Evolutionary conservation across 169 alveolate genomes (phyloP).

Genomic region (Cryptosporidium tyzzeri): DNA sequence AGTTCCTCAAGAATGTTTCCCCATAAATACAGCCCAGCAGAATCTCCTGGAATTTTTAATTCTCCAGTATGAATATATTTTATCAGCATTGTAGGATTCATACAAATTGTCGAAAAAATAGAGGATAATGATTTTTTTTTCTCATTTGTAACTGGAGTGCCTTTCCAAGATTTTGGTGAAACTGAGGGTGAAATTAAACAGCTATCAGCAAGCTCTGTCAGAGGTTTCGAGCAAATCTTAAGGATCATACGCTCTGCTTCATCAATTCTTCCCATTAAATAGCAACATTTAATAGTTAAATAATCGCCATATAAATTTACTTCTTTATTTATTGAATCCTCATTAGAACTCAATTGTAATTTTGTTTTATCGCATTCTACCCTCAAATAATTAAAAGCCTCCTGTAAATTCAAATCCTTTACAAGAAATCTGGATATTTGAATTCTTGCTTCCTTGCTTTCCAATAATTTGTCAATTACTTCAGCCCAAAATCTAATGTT

Average conservation of each 20-base stretch:
- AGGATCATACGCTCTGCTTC: constrained; percentile 54
- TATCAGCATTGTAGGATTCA: constrained; percentile 57
- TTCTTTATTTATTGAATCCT: background rate
- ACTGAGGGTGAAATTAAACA: constrained; percentile 56
- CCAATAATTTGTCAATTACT: constrained; percentile 16
- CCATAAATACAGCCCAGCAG: constrained; percentile 69
- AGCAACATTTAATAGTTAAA: constrained; percentile 32
- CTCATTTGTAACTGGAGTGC: constrained; percentile 56
- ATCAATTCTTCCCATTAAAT: constrained; percentile 42
- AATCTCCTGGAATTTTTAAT: constrained; percentile 48
- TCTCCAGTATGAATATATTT: constrained; percentile 66
- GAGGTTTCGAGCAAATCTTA: constrained; percentile 21
- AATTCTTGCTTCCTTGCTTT: constrained; percentile 50
- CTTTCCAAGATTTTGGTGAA: constrained; percentile 75
- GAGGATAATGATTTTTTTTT: constrained; percentile 59
- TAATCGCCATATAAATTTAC: constrained; percentile 44
- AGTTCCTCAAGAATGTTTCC: constrained; percentile 61
- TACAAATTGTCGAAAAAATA: constrained; percentile 46
- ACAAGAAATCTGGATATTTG: constrained; percentile 25
- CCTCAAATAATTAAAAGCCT: constrained; percentile 52
- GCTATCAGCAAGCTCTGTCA: constrained; percentile 33
- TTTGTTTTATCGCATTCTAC: constrained; percentile 19
- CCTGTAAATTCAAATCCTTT: constrained; percentile 34
- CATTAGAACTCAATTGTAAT: background rate
- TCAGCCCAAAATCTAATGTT: constrained; percentile 61